Evolutionary conservation across 1,284 basidiomycete genomes (phyloP).

Genomic region (Pseudozyma sp.): DNA sequence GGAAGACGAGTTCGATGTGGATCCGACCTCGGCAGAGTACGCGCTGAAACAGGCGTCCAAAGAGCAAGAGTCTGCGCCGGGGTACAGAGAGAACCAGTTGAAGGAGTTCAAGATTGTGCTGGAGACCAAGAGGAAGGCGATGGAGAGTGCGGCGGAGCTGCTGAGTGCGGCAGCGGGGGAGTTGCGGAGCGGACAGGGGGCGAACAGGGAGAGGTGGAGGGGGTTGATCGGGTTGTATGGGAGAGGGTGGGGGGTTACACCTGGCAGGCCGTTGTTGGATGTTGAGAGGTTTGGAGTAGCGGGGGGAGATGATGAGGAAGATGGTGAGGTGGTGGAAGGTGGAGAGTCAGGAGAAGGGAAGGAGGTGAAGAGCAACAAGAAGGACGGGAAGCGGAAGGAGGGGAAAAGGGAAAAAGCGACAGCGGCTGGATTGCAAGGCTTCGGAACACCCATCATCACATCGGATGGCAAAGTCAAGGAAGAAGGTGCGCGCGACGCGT

Average conservation of each 20-base stretch:
- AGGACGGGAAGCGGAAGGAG: background rate
- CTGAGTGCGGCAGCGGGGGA: constrained; percentile 48
- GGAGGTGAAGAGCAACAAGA: constrained; percentile 3
- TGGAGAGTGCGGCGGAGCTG: constrained; percentile 46
- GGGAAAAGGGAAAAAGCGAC: background rate
- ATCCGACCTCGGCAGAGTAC: constrained; percentile 19
- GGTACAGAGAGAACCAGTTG: constrained; percentile 14
- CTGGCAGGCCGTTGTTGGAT: constrained; percentile 57
- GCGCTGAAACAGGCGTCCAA: constrained; percentile 21
- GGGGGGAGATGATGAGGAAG: constrained; percentile 11
- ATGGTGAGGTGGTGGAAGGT: constrained; percentile 14
- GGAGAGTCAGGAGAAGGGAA: background rate
- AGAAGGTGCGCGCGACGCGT: constrained; percentile 61
- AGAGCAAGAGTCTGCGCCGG: constrained; percentile 16
- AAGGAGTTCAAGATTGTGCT: constrained; percentile 44
- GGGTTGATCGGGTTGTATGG: constrained; percentile 43
- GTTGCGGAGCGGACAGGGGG: constrained; percentile 26
- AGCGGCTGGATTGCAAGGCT: constrained; percentile 41
- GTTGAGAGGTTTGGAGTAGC: constrained; percentile 49
- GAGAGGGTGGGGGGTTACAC: constrained; percentile 57
- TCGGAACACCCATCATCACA: constrained; percentile 55
- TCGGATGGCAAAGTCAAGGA: constrained; percentile 57
- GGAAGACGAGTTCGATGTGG: constrained; percentile 16
- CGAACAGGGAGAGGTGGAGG: constrained; percentile 53
- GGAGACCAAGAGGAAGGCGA: constrained; percentile 41